Percentiles rank a stretch among this genome's conserved stretches.
phyloP scores from a whole-genome alignment of 768 basidiomycete genomes.

The Trametes elegans region DNA sequence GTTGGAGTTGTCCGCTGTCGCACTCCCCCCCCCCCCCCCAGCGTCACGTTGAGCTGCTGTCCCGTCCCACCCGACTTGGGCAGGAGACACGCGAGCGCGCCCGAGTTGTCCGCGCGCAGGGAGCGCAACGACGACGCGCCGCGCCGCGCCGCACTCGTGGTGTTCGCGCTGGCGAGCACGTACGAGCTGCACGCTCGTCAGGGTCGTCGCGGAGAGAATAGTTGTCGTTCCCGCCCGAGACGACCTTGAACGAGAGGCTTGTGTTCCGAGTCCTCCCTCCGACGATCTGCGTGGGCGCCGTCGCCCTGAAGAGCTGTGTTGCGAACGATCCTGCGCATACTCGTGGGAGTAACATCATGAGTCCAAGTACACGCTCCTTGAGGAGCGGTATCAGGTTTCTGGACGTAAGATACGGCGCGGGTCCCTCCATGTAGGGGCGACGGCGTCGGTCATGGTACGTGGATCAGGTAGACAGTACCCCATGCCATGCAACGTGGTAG shows the following conservation, averaged over 20 bases:
- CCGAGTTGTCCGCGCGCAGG: constrained; percentile 46
- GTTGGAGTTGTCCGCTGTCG: constrained; percentile 30
- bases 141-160: not conserved
- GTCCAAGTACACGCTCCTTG: too few relatives aligned
- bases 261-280: not conserved
- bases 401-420: too few relatives aligned
- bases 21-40: constrained; percentile 25
- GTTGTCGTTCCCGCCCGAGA: constrained; percentile 42
- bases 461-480: too few relatives aligned
- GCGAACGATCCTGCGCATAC: too few relatives aligned
- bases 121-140: constrained; percentile 37
- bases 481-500: too few relatives aligned
- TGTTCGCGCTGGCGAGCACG: constrained; percentile 33
- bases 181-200: constrained; percentile 39
- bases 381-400: too few relatives aligned
- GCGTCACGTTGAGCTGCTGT: constrained; percentile 21
- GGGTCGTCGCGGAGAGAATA: constrained; percentile 41
- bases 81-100: constrained; percentile 41
- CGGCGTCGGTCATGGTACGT: too few relatives aligned
- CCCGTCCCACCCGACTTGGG: not conserved
- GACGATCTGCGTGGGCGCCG: not conserved
- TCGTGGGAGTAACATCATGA: too few relatives aligned
- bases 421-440: too few relatives aligned
- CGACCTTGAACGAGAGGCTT: constrained; percentile 30
- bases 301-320: not conserved